Evolutionary conservation across 2,329 filamentous ascomycete species (phyloP).

Genomic region (Colletotrichum cuscutae): DNA sequence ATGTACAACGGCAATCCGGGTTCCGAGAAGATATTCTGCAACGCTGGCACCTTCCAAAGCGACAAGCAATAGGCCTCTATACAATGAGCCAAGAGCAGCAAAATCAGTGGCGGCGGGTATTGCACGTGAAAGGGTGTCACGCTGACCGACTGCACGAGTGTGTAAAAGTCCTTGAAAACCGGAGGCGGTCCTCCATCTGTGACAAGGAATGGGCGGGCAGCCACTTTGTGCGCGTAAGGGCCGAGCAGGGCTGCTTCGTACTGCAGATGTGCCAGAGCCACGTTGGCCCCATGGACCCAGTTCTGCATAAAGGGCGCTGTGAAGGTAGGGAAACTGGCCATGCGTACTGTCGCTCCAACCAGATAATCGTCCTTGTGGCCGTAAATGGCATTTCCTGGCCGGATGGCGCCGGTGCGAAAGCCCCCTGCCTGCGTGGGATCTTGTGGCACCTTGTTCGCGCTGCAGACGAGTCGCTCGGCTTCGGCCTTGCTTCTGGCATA

Average conservation of each 20-base stretch:
- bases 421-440: conserved; percentile 35
- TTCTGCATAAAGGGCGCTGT: conserved; percentile 57
- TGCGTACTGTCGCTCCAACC: conserved; percentile 50
- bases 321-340: conserved; percentile 53
- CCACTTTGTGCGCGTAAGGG: conserved; percentile 46
- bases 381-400: conserved; percentile 65
- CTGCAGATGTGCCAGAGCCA: conserved; percentile 62
- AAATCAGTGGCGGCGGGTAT: conserved; percentile 46
- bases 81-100: conserved; percentile 50
- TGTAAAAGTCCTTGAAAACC: conserved; percentile 52
- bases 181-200: conserved; percentile 60
- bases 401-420: conserved; percentile 64
- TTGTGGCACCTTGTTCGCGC: conserved; percentile 46
- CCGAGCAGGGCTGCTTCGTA: conserved; percentile 62
- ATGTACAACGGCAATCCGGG: conserved; percentile 47
- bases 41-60: conserved; percentile 39
- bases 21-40: conserved; percentile 43
- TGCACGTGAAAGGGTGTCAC: conserved; percentile 44
- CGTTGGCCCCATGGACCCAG: conserved; percentile 62
- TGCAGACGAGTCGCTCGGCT: conserved; percentile 61
- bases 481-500: conserved; percentile 63
- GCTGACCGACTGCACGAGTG: conserved; percentile 43
- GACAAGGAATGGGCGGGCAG: conserved; percentile 60
- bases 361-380: conserved; percentile 57
- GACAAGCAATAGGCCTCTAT: conserved; percentile 49